Percentiles rank a stretch among this genome's conserved stretches.
These are phyloP conservation scores for Pseudogymnoascus sp. DNA, from an alignment of 2,329 filamentous ascomycete species.

Conservation along the genomic window DNA sequence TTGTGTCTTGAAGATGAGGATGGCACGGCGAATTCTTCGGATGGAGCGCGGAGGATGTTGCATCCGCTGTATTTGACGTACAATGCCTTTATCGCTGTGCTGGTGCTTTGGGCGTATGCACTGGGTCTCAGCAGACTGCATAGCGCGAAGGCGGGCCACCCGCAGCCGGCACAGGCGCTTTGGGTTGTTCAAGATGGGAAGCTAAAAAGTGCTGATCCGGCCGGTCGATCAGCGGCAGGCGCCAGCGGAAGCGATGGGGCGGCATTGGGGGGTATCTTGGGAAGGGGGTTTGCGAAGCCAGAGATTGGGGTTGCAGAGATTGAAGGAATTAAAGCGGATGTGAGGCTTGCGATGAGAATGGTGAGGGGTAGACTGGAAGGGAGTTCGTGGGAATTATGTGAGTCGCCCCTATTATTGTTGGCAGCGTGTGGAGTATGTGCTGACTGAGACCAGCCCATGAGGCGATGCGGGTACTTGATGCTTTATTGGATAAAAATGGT, in stretches of 20 bases:
- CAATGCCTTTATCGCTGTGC: slow-evolving; percentile 4
- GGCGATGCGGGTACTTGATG: slow-evolving; percentile 11
- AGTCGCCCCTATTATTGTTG: not conserved
- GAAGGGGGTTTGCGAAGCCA: slow-evolving; percentile 4
- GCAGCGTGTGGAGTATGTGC: not conserved
- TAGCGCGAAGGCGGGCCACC: not conserved
- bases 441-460: slow-evolving; percentile 3
- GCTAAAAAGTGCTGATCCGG: not conserved
- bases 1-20: slow-evolving; percentile 17
- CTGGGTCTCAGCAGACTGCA: slow-evolving; percentile 7
- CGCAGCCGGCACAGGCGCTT: not conserved
- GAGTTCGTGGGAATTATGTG: slow-evolving; percentile 10
- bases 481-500: slow-evolving; percentile 11
- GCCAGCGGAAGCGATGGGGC: not conserved
- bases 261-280: not conserved
- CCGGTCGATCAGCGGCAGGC: not conserved
- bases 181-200: slow-evolving; percentile 7
- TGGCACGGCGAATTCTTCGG: not conserved
- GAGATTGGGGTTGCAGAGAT: slow-evolving; percentile 2
- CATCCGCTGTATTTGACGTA: slow-evolving; percentile 10
- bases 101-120: slow-evolving; percentile 8
- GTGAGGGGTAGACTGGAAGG: not conserved
- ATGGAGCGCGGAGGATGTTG: not conserved
- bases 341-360: slow-evolving; percentile 2
- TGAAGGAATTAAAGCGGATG: slow-evolving; percentile 1